phyloP scores from a whole-genome alignment of 2,329 filamentous ascomycete genomes.

The Neofusicoccum kwambonambiense region DNA sequence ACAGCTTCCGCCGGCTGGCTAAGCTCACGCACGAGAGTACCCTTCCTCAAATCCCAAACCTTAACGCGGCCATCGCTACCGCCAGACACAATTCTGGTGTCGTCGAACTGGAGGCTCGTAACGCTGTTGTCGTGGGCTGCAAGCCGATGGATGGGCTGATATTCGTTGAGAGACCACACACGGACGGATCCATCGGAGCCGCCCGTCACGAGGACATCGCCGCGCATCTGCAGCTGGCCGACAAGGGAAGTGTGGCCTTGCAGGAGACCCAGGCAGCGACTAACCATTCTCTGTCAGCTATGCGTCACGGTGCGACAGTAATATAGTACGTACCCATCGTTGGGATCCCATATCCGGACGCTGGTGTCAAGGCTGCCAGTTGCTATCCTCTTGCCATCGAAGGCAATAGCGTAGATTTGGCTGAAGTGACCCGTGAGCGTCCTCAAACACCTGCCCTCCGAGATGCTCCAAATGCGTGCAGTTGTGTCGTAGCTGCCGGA shows the following conservation, averaged over 20 bases:
- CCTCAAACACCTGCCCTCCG: conserved; percentile 85
- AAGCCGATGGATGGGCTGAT: conserved; percentile 87
- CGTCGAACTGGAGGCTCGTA: conserved; percentile 95
- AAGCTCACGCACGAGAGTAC: conserved; percentile 84
- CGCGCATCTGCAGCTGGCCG: conserved; percentile 92
- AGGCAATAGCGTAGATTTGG: conserved; percentile 98
- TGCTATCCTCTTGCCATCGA: conserved; percentile 88
- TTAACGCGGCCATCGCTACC: conserved; percentile 97
- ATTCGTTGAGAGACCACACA: conserved; percentile 90
- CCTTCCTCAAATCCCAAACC: conserved; percentile 94
- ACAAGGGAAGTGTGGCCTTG: conserved; percentile 97
- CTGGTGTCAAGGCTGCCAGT: conserved; percentile 96
- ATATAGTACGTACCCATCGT: conserved; percentile 56
- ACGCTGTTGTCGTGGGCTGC: conserved; percentile 98
- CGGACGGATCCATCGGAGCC: conserved; percentile 94
- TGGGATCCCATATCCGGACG: conserved; percentile 93
- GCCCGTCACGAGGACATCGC: conserved; percentile 91
- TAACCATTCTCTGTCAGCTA: background rate
- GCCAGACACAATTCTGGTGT: conserved; percentile 90
- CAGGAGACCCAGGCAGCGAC: conserved; percentile 74
- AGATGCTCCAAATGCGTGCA: conserved; percentile 96
- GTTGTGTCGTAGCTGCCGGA: conserved; percentile 98
- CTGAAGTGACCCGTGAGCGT: conserved; percentile 94
- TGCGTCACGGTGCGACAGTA: conserved; percentile 50
- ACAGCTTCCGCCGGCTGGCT: conserved; percentile 91